Evolutionary conservation across 1,284 basidiomycete species (phyloP).

Genomic region (Rhodotorula sp.): DNA sequence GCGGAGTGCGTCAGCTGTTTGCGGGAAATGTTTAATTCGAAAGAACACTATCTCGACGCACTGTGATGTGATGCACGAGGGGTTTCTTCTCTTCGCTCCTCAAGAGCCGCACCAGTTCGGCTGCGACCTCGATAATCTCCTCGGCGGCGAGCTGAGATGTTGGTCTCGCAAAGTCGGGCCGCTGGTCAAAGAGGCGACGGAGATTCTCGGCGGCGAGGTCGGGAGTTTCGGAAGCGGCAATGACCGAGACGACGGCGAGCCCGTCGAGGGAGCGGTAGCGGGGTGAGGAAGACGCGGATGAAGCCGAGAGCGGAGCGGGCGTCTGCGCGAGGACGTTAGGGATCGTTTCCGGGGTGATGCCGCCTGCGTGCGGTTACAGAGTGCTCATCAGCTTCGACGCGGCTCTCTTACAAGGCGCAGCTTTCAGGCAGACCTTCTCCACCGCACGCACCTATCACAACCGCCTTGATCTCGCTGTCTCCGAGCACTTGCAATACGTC

Average conservation of each 20-base stretch:
- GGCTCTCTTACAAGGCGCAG: no score
- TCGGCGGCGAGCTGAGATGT: constrained; percentile 43
- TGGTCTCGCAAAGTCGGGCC: neutral
- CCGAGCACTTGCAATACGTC: constrained; percentile 64
- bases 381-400: no score
- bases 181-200: constrained; percentile 9
- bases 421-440: no score
- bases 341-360: constrained; percentile 76
- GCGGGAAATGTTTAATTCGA: neutral
- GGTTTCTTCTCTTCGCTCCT: constrained; percentile 57
- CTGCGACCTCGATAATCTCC: constrained; percentile 51
- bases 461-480: constrained; percentile 63
- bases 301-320: constrained; percentile 22
- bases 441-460: constrained; percentile 65
- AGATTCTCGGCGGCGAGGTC: constrained; percentile 43
- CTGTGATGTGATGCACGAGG: constrained; percentile 69
- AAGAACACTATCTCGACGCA: constrained; percentile 45
- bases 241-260: constrained; percentile 86
- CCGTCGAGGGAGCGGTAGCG: constrained; percentile 61
- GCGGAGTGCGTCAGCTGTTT: neutral
- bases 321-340: constrained; percentile 53
- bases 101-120: constrained; percentile 57
- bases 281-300: constrained; percentile 9
- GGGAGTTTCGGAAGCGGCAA: constrained; percentile 69
- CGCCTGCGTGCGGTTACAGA: constrained; percentile 56